Evolutionary conservation across 2,329 filamentous ascomycete species (phyloP).

Genomic region (Neoarthrinium moseri): DNA sequence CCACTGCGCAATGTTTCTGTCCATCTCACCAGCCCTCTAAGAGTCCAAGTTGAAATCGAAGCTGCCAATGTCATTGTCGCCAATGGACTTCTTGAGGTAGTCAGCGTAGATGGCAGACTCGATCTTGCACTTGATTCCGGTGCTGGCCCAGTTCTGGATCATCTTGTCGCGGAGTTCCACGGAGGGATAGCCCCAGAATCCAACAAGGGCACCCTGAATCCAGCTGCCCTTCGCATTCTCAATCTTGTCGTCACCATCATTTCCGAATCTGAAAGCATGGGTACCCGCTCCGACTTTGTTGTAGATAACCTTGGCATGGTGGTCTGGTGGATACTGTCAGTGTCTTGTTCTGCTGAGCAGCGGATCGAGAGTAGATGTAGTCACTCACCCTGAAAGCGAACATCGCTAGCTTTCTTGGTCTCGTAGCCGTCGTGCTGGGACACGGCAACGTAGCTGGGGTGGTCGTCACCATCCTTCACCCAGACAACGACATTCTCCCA

Average conservation of each 20-base stretch:
- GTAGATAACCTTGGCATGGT: slow-evolving; percentile 12
- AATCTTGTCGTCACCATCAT: slow-evolving; percentile 7
- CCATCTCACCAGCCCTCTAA: neutral
- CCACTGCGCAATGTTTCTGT: too few species aligned
- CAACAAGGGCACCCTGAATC: slow-evolving; percentile 9
- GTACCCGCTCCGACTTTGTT: slow-evolving; percentile 9
- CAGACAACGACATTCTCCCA: slow-evolving; percentile 23
- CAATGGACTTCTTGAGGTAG: neutral
- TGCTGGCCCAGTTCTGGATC: slow-evolving; percentile 5
- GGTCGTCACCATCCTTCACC: neutral
- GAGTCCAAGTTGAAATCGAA: slow-evolving; percentile 2
- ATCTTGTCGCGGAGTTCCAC: neutral
- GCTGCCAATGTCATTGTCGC: neutral
- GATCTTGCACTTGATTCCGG: slow-evolving; percentile 2
- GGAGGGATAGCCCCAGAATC: neutral
- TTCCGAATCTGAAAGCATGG: slow-evolving; percentile 10
- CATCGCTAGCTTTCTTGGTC: slow-evolving; percentile 1
- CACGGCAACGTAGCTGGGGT: neutral
- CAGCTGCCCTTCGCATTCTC: slow-evolving; percentile 11
- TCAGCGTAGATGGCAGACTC: neutral
- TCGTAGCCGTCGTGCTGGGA: slow-evolving; percentile 7
- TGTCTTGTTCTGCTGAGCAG: neutral
- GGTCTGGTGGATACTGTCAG: neutral
- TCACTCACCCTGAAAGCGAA: neutral
- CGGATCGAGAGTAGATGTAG: neutral